Percentiles rank a stretch among this genome's conserved stretches.
Conservation (phyloP, 805 yeast species). For the Cyberlindnera japonica region DNA sequence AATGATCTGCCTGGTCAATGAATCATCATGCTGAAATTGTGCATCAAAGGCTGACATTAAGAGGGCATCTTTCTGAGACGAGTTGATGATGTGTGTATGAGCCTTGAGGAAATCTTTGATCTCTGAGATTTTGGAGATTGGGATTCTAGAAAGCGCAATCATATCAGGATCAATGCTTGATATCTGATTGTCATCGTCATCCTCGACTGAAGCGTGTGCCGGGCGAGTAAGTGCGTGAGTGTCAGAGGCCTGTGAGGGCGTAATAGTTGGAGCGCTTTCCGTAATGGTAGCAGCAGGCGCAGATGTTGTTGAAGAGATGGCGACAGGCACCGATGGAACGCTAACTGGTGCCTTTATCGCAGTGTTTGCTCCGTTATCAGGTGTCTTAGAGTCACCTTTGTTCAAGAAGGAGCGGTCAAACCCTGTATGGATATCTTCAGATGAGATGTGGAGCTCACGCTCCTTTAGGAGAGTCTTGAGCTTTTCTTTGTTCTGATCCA, state of each 20-base stretch:
- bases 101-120: conserved; percentile 49
- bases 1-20: conserved; percentile 59
- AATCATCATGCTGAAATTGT: conserved; percentile 59
- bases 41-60: conserved; percentile 89
- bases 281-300: background rate
- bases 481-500: conserved; percentile 60
- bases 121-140: conserved; percentile 42
- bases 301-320: conserved; percentile 17
- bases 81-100: conserved; percentile 66
- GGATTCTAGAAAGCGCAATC: conserved; percentile 52
- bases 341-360: background rate
- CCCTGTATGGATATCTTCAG: conserved; percentile 90
- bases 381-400: conserved; percentile 36
- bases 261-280: too few relatives aligned
- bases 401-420: conserved; percentile 83
- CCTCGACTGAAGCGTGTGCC: background rate
- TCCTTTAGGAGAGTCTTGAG: conserved; percentile 66
- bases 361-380: conserved; percentile 6
- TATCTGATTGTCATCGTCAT: conserved; percentile 25
- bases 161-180: conserved; percentile 21
- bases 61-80: conserved; percentile 86
- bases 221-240: background rate
- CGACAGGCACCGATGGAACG: background rate
- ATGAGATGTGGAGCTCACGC: conserved; percentile 69
- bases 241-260: too few relatives aligned